Percentiles rank a stretch among this genome's conserved stretches.
These are phyloP conservation scores for Coemansia sp. DNA, from an alignment of 192 early-diverging fungal genomes.

Conservation along the genomic window DNA sequence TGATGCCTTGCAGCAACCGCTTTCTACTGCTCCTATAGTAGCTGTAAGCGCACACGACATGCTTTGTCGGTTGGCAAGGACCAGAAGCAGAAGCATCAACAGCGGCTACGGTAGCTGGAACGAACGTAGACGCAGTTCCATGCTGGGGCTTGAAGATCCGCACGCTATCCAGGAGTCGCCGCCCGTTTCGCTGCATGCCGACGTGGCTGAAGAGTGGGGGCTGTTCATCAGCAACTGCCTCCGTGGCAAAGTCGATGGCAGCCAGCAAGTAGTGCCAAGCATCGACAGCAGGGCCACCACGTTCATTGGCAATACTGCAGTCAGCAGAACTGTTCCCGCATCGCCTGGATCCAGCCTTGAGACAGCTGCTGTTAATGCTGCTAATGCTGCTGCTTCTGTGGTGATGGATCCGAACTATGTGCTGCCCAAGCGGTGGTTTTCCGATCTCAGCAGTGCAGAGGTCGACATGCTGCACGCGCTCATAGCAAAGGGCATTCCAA, in stretches of 20 bases:
- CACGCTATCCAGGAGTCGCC: conserved; percentile 9
- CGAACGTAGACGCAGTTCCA: background rate
- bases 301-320: background rate
- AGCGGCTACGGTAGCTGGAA: background rate
- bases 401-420: conserved; percentile 2
- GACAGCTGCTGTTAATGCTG: background rate
- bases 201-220: conserved; percentile 33
- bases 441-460: conserved; percentile 6
- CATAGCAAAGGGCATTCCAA: conserved; percentile 31
- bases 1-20: conserved; percentile 8
- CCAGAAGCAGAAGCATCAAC: conserved; percentile 6
- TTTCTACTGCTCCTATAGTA: conserved; percentile 18
- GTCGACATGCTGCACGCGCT: conserved; percentile 20
- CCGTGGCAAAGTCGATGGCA: conserved; percentile 3
- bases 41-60: conserved; percentile 38
- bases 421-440: conserved; percentile 33
- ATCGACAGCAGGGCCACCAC: conserved; percentile 13
- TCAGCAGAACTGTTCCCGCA: conserved; percentile 1
- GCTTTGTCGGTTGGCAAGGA: conserved; percentile 46
- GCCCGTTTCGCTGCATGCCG: conserved; percentile 17
- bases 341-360: background rate
- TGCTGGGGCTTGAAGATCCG: background rate
- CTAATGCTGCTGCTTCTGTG: too few relatives aligned
- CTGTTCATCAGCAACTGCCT: conserved; percentile 30
- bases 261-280: conserved; percentile 21